Base-by-base conservation (phyloP, 1,284 basidiomycete genomes). In the Vanrija humicola region DNA sequence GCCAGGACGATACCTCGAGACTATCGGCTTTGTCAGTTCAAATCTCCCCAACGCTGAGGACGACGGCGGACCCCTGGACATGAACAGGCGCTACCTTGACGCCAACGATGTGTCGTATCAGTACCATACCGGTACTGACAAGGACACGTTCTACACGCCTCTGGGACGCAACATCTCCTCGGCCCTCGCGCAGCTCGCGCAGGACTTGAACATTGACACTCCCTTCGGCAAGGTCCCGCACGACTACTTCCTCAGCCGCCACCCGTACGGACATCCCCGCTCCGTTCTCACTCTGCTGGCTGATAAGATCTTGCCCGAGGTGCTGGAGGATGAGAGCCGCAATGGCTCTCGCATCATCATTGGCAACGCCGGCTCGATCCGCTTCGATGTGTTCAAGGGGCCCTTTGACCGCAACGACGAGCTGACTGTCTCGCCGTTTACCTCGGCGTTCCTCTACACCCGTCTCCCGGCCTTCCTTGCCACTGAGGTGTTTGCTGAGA, bases 1-100 rank as follows among this genome's bases (percentile, higher is more conserved):
- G 64, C 89, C 87, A 52, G 90, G 90, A 45, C 80, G 88, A 23
- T 93, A 90, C 72, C 87, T 92, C 84, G 90, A 93, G 76, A 91
- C 90, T 6, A 79, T 92, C 54, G 88, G 88, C 79, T 69, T 62
- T 78, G 70, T 75, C 5, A 76, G 74, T 68, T 76, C 46, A 53
- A 70, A 64, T 28, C 25, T 21, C 48, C 59, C 21, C 19, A 47
- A n/a, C 1, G 38, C 42, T 1, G 19, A 62, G 15, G 61, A 66
- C 16, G 62, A 65, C n/a, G 54, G 52, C n/a, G 44, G 45, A 18
- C 52, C 65, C 4, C 67, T 79, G 25, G 64, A 67, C 12, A 73
- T 79, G 16, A 67, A 74, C 21, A 60, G 80, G 16, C 62, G 77
- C 7, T 81, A 80, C 65, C 67, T 81, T 28, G 79, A 81, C 53